Evolutionary conservation across 1,284 basidiomycete species (phyloP).

Genomic region (Cystobasidiaceae sp.): DNA sequence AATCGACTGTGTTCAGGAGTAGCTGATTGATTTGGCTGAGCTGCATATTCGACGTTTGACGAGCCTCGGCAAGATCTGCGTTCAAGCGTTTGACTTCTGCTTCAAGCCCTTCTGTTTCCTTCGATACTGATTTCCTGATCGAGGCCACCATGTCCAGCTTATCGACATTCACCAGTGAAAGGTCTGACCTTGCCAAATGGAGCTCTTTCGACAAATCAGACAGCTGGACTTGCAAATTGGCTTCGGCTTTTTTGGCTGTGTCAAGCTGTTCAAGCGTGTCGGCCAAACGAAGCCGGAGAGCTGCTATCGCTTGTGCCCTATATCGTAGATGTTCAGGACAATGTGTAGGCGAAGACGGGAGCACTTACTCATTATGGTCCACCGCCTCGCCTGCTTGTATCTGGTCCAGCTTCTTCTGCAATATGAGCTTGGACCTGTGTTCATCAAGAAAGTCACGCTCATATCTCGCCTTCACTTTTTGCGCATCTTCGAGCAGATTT

Average conservation of each 20-base stretch:
- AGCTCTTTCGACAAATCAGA: conserved; percentile 65
- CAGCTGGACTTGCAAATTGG: conserved; percentile 66
- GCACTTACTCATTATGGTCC: conserved; percentile 69
- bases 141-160: conserved; percentile 59
- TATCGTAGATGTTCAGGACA: background rate
- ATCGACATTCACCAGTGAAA: conserved; percentile 69
- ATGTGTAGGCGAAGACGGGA: background rate
- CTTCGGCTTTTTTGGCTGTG: conserved; percentile 59
- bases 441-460: conserved; percentile 81
- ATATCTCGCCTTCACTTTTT: conserved; percentile 79
- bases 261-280: conserved; percentile 82
- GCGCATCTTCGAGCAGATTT: conserved; percentile 83
- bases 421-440: conserved; percentile 72
- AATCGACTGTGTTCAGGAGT: conserved; percentile 80
- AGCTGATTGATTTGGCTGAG: conserved; percentile 60
- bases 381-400: conserved; percentile 73
- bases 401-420: conserved; percentile 78
- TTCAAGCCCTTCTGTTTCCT: conserved; percentile 74
- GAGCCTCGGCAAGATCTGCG: conserved; percentile 64
- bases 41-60: conserved; percentile 83
- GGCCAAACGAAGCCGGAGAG: conserved; percentile 76
- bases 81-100: conserved; percentile 61
- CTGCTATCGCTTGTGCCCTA: conserved; percentile 78
- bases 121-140: conserved; percentile 78
- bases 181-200: conserved; percentile 75